phyloP scores from a whole-genome alignment of 2,329 filamentous ascomycete species.

The Penicillium frequentans region DNA sequence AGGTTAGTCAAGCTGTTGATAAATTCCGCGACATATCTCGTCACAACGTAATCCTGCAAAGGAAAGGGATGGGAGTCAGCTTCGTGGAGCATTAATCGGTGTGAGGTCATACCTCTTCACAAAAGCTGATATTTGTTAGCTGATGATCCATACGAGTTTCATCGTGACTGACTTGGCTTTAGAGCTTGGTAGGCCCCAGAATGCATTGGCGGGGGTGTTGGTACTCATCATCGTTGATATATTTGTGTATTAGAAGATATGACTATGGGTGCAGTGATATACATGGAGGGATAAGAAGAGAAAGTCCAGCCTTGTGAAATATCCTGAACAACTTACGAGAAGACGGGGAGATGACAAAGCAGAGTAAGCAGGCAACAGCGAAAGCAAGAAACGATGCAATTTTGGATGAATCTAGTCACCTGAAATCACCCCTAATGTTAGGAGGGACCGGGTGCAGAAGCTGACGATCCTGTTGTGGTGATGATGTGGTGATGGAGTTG shows the following conservation, averaged over 20 bases:
- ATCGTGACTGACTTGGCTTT: background rate
- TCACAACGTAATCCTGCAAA: constrained; percentile 25
- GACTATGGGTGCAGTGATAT: background rate
- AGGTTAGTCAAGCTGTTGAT: constrained; percentile 31
- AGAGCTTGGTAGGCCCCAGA: background rate
- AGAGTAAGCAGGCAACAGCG: background rate
- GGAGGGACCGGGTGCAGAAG: no score
- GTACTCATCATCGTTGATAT: background rate
- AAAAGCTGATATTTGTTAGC: background rate
- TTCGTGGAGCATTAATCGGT: background rate
- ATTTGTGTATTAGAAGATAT: background rate
- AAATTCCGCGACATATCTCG: constrained; percentile 27
- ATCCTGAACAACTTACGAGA: background rate
- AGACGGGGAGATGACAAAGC: background rate
- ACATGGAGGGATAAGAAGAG: background rate
- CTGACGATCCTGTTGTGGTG: no score
- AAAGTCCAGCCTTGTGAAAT: background rate
- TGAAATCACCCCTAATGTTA: no score
- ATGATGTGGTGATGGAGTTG: no score
- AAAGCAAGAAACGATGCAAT: background rate
- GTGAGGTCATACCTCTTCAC: background rate
- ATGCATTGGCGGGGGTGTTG: background rate
- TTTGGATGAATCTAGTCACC: no score
- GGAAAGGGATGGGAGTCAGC: background rate
- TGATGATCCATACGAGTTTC: background rate